A percentile compares a stretch with the other conserved stretches of the same genome.
Conservation (phyloP, 306 rosid species). For the Cicer chorassanicum region DNA sequence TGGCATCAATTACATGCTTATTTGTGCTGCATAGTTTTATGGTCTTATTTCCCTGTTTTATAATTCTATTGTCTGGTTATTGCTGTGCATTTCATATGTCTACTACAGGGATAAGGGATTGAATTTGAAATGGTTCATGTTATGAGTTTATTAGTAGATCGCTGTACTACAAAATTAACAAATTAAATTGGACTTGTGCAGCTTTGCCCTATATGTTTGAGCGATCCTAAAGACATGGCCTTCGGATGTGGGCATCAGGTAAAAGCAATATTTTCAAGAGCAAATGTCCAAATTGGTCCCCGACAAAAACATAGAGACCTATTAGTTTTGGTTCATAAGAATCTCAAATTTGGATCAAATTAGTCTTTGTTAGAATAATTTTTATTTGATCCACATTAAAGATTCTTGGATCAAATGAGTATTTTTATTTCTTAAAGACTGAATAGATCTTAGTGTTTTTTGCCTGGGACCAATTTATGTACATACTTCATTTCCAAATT, state of each 20-base stretch:
- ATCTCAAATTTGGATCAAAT: not conserved
- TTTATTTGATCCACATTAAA: not conserved
- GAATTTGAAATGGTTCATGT: constrained; percentile 27
- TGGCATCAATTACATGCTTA: constrained; percentile 32
- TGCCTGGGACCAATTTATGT: not conserved
- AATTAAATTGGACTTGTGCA: constrained; percentile 50
- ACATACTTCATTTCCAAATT: not conserved
- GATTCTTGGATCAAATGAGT: not conserved
- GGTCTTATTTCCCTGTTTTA: not conserved
- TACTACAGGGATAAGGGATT: not conserved
- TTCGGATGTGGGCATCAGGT: constrained; percentile 99
- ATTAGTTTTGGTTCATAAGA: not conserved
- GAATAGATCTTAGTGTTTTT: not conserved
- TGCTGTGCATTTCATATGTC: constrained; percentile 14
- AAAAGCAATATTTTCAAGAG: constrained; percentile 21
- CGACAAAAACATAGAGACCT: not conserved
- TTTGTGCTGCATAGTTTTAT: constrained; percentile 23
- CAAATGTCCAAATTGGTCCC: not conserved
- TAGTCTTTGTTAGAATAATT: not conserved
- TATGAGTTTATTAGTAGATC: constrained; percentile 16
- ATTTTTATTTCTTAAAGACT: too few relatives aligned
- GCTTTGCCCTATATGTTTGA: constrained; percentile 90
- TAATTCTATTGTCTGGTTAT: not conserved
- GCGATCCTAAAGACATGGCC: constrained; percentile 85
- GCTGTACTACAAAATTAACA: constrained; percentile 14